Base-by-base conservation (phyloP, 2,329 filamentous ascomycete genomes). In the Chaetomium sp. region DNA sequence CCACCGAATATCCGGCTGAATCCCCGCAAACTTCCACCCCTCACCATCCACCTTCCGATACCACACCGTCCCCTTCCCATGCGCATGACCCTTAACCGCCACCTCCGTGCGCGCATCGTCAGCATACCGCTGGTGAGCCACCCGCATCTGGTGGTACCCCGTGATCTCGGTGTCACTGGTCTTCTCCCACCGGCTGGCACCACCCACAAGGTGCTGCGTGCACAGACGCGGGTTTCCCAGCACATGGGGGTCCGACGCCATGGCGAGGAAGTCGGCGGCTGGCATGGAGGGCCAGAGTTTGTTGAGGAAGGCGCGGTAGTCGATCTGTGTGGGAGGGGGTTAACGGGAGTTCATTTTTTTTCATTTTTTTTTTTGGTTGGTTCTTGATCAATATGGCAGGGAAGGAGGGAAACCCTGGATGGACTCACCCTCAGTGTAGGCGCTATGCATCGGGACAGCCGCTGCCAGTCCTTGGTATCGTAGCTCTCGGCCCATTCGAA, bases 401-500 rank as follows among this genome's bases (percentile, higher is more conserved):
- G 19, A 27, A 27, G 19, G 19, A 27, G 19, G 19, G 19, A 12
- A 12, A 42, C 12, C 12, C 5, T 68, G 12, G 2, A 46, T 27
- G 4, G 4, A 46, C 43, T 3, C 9, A 46, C 43, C 5, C 27
- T 11, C 27, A 82, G 60, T 68, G 75, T 71, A 2, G 75, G 74
- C 10, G 76, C 74, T 45, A 78, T 69, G 72, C 79, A 81, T 60
- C 78, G 79, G 55, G 72, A 65, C 40, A 85, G 76, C 51, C 81
- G 76, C 4, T 73, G 69, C 81, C 82, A 85, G 71, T 85, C 78
- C 71, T 86, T 86, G 68, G 73, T 78, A 69, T 85, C 80, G 69
- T 83, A 84, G 71, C 78, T 82, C 66, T 85, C 80, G 57, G 80
- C 81, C 82, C 82, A 84, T 62, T 85, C 77, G 69, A 80, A 80